A percentile compares a stretch with the other conserved stretches of the same genome.
phyloP scores from a whole-genome alignment of 2,329 filamentous ascomycete species.

The Colletotrichum destructivum region DNA sequence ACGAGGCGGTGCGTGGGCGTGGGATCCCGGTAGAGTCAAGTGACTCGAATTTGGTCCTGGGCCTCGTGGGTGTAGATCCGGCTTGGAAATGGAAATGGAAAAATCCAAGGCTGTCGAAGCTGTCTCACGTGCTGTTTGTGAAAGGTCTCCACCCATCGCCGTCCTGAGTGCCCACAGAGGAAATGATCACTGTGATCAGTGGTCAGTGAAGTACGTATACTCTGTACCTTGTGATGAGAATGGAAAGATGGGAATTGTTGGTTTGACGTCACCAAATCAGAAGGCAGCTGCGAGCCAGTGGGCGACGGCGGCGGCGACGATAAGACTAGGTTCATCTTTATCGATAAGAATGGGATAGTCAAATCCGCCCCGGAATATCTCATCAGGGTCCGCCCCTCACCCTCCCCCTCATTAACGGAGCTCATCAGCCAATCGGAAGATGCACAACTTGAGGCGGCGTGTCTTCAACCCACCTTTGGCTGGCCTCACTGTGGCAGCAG shows the following conservation, averaged over 20 bases:
- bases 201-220: too few relatives aligned
- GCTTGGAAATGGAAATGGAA: background rate
- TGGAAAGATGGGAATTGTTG: background rate
- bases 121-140: constrained; percentile 18
- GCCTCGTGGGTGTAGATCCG: constrained; percentile 1
- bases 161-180: background rate
- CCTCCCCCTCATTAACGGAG: background rate
- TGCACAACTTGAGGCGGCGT: constrained; percentile 27
- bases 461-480: constrained; percentile 33
- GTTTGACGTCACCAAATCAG: constrained; percentile 25
- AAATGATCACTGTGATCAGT: background rate
- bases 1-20: constrained; percentile 19
- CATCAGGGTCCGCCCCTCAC: background rate
- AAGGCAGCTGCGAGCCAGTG: constrained; percentile 3
- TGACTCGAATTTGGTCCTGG: constrained; percentile 5
- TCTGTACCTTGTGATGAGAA: too few relatives aligned
- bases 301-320: background rate
- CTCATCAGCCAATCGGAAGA: constrained; percentile 36
- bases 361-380: constrained; percentile 9
- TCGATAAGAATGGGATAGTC: constrained; percentile 10
- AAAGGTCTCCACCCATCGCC: background rate
- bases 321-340: background rate
- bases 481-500: background rate
- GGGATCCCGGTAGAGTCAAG: constrained; percentile 10
- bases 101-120: constrained; percentile 28